A percentile compares a stretch with the other conserved stretches of the same genome.
phyloP scores from a whole-genome alignment of 257 asterid genomes.

The Jacaranda mimosifolia region DNA sequence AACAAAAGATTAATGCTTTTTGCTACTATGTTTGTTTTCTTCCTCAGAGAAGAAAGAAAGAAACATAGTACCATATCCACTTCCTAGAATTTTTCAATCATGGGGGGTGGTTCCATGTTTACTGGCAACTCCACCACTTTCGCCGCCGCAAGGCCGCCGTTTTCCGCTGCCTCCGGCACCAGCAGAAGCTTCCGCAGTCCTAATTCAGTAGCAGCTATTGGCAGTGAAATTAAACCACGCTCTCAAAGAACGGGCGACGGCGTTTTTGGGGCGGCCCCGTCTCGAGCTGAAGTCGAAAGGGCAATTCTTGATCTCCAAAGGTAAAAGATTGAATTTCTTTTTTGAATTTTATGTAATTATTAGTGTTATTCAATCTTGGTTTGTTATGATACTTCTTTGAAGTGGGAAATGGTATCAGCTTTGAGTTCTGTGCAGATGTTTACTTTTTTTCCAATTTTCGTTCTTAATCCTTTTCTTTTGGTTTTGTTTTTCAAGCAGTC shows the following conservation, averaged over 20 bases:
- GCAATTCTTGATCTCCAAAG: slow-evolving; percentile 66
- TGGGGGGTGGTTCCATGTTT: slow-evolving; percentile 60
- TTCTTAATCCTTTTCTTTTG: not conserved
- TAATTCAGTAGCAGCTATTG: slow-evolving; percentile 28
- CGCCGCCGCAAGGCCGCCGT: slow-evolving; percentile 42
- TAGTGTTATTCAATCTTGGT: not conserved
- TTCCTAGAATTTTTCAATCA: slow-evolving; percentile 25
- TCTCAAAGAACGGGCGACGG: slow-evolving; percentile 17
- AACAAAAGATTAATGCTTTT: no score
- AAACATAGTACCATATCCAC: slow-evolving; percentile 20
- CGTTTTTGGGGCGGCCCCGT: slow-evolving; percentile 60
- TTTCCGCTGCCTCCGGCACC: slow-evolving; percentile 23
- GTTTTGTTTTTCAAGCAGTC: not conserved
- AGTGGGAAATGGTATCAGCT: not conserved
- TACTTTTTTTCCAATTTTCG: not conserved
- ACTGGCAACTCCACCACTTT: slow-evolving; percentile 30
- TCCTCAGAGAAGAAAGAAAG: no score
- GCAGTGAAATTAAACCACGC: slow-evolving; percentile 32
- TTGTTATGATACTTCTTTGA: not conserved
- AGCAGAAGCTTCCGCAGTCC: slow-evolving; percentile 20
- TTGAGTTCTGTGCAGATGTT: not conserved
- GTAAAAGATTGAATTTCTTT: slow-evolving; percentile 32
- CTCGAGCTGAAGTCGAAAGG: slow-evolving; percentile 59
- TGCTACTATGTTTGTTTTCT: no score
- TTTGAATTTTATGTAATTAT: not conserved